Evolutionary conservation across 2,329 filamentous ascomycete species (phyloP).

Genomic region (Trichoderma aggressivum): DNA sequence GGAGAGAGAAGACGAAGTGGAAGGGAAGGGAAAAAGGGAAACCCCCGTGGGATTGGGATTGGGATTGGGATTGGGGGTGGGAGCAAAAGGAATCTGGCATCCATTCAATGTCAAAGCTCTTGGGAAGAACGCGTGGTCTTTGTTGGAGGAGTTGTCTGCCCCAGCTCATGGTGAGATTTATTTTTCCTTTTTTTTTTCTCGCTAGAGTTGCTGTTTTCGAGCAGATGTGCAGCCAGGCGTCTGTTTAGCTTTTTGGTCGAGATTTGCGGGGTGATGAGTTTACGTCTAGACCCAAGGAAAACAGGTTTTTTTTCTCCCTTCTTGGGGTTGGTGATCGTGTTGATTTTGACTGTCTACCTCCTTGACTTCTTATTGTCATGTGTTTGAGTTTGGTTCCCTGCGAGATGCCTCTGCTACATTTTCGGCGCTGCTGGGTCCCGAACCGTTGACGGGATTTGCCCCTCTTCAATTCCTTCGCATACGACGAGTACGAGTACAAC

Average conservation of each 20-base stretch:
- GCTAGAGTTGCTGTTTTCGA: conserved; percentile 4
- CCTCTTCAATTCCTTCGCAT: neutral
- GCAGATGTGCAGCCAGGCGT: neutral
- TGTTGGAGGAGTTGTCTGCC: neutral
- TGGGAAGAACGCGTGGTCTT: neutral
- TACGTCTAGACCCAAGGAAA: neutral
- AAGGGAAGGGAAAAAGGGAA: neutral
- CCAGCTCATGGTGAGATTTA: neutral
- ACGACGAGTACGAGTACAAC: neutral
- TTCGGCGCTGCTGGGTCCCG: neutral
- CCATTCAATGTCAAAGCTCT: neutral
- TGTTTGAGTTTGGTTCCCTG: neutral
- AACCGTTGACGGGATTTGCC: neutral
- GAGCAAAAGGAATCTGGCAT: neutral
- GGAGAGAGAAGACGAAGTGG: neutral
- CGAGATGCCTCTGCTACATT: neutral
- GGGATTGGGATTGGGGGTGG: neutral
- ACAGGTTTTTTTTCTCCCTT: neutral
- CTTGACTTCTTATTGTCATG: neutral
- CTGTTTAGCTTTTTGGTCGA: neutral
- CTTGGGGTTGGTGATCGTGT: neutral
- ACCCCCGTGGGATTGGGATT: neutral
- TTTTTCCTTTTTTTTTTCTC: neutral
- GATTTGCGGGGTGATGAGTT: neutral
- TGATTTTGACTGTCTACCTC: neutral